Evolutionary conservation across 345 rosid species (phyloP), one percentile per base, ranked within the genome.

Genomic region (Pugionium cornutum): DNA sequence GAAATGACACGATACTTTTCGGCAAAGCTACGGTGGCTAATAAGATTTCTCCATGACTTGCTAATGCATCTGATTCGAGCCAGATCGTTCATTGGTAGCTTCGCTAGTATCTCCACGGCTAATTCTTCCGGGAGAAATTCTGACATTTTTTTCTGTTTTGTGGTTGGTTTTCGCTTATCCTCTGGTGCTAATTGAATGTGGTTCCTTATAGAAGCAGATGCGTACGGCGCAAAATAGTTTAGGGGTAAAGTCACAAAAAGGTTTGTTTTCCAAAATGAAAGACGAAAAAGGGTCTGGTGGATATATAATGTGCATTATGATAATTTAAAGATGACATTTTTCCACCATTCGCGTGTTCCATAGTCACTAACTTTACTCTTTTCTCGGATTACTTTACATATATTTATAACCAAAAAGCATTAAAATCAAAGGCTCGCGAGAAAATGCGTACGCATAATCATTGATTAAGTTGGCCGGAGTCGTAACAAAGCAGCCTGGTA

Each of bases 21-120:
- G 0, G 39, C 6, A 30, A 73, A 73, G 18, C 29, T 6, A 32
- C 58, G 53, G 67, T 48, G 26, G 45, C 53, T 46, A 58, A 66
- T 60, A 26, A 73, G 40, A 40, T 39, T 30, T 73, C 45, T 73
- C 77, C 77, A 73, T 59, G 58, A 53, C 55, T 60, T 73, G 72
- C 68, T 37, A 29, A 67, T 64, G 52, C 68, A 73, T 73, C 2
- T 66, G 72, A 53, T 51, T 47, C 68, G 72, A 53, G 72, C 57
- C 0, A 60, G 68, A 46, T 66, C 72, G 9, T 73, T 66, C 4
- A 40, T 31, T 2, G 72, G n/a, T 39, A 66, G 52, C 72, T 64
- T 73, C 57, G 2, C 42, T 7, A 73, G 77, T 10, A 66, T 67
- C 68, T 73, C 72, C 30, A 37, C 7, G 33, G 31, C 52, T 60